These are phyloP conservation scores for Penicillium olsonii DNA, from an alignment of 2,329 filamentous ascomycete species.

Conservation along the genomic window DNA sequence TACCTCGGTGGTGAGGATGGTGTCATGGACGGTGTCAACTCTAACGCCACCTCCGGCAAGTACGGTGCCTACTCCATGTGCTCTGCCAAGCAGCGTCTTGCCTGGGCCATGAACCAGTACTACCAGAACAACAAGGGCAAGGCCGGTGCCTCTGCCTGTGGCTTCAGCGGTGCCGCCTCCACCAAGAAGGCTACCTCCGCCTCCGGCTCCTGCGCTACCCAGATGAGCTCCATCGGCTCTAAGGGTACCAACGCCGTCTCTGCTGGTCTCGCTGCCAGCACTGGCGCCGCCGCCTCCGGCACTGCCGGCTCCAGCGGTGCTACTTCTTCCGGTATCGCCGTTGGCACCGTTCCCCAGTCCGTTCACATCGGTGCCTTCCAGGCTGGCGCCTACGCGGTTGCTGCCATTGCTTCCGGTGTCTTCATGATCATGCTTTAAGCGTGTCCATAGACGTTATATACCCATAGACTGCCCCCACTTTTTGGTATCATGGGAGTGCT, in stretches of 20 bases:
- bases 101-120: slow-evolving; percentile 50
- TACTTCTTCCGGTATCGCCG: slow-evolving; percentile 37
- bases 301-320: slow-evolving; percentile 14
- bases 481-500: slow-evolving; percentile 7
- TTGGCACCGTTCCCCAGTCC: slow-evolving; percentile 31
- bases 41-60: slow-evolving; percentile 41
- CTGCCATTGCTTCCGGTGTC: slow-evolving; percentile 45
- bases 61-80: slow-evolving; percentile 55
- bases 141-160: slow-evolving; percentile 42
- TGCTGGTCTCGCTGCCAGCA: slow-evolving; percentile 34
- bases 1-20: slow-evolving; percentile 43
- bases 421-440: slow-evolving; percentile 52
- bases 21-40: slow-evolving; percentile 42
- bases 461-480: background rate
- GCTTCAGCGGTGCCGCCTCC: slow-evolving; percentile 47
- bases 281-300: slow-evolving; percentile 20
- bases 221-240: slow-evolving; percentile 31
- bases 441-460: slow-evolving; percentile 1
- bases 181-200: slow-evolving; percentile 32
- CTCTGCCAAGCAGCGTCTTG: slow-evolving; percentile 46
- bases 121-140: slow-evolving; percentile 41
- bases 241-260: slow-evolving; percentile 44
- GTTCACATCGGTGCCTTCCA: slow-evolving; percentile 44
- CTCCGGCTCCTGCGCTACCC: slow-evolving; percentile 20
- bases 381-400: slow-evolving; percentile 46